These are phyloP conservation scores for Taiwanofungus camphoratus DNA, from an alignment of 1,284 basidiomycete genomes.

Conservation along the genomic window DNA sequence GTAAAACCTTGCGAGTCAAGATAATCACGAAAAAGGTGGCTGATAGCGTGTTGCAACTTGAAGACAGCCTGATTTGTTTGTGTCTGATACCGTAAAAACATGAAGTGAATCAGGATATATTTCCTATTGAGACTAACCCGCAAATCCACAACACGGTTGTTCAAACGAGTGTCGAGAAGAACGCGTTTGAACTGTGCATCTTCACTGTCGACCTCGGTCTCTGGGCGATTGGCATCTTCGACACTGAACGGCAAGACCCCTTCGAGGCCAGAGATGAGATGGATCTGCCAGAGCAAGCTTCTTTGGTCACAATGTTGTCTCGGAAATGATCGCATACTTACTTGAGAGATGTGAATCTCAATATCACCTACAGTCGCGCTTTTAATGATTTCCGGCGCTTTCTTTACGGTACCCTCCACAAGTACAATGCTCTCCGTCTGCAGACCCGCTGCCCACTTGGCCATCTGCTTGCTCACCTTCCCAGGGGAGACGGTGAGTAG, in stretches of 20 bases:
- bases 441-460: slow-evolving; percentile 84
- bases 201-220: slow-evolving; percentile 62
- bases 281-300: slow-evolving; percentile 49
- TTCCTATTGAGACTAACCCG: slow-evolving; percentile 49
- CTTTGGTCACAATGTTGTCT: no score
- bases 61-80: slow-evolving; percentile 97
- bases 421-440: slow-evolving; percentile 89
- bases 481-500: slow-evolving; percentile 74
- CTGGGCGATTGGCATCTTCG: slow-evolving; percentile 88
- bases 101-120: background rate
- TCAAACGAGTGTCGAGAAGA: slow-evolving; percentile 87
- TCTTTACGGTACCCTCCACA: slow-evolving; percentile 79
- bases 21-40: slow-evolving; percentile 85
- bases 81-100: slow-evolving; percentile 50
- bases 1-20: slow-evolving; percentile 75
- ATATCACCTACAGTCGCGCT: slow-evolving; percentile 86
- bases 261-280: slow-evolving; percentile 77
- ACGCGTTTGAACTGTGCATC: slow-evolving; percentile 73
- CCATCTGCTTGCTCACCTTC: slow-evolving; percentile 95
- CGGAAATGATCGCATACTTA: slow-evolving; percentile 26
- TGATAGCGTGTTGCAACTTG: slow-evolving; percentile 84
- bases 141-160: slow-evolving; percentile 93
- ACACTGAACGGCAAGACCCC: slow-evolving; percentile 84
- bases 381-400: slow-evolving; percentile 85
- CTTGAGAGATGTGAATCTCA: slow-evolving; percentile 85